Conservation (phyloP, 1,284 basidiomycete genomes). For the Cryptococcus deneoformans region DNA sequence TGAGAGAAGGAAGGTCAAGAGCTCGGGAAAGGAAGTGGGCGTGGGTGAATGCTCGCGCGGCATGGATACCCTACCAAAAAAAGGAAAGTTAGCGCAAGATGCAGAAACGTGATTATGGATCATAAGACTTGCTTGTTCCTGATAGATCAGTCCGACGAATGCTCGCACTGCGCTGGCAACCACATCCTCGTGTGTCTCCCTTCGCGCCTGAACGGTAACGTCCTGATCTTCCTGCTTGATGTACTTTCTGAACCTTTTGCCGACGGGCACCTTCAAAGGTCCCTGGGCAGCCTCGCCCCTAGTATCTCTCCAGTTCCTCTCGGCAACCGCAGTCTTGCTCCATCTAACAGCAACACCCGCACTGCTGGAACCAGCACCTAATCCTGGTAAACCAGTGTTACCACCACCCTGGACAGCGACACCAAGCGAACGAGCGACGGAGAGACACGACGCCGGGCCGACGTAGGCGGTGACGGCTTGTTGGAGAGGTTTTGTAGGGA, state of each 20-base stretch:
- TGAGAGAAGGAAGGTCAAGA: slow-evolving; percentile 73
- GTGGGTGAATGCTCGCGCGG: slow-evolving; percentile 78
- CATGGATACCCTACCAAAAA: slow-evolving; percentile 70
- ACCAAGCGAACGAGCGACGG: slow-evolving; percentile 74
- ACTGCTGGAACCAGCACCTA: slow-evolving; percentile 11
- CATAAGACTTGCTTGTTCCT: slow-evolving; percentile 50
- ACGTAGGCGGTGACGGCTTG: slow-evolving; percentile 88
- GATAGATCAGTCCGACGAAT: slow-evolving; percentile 56
- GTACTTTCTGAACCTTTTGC: slow-evolving; percentile 22
- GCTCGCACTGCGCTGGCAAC: slow-evolving; percentile 52
- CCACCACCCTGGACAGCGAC: slow-evolving; percentile 33
- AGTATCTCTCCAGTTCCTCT: slow-evolving; percentile 50
- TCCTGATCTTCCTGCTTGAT: slow-evolving; percentile 5
- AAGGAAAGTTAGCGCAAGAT: slow-evolving; percentile 8
- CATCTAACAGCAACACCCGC: slow-evolving; percentile 29
- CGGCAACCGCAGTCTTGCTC: slow-evolving; percentile 68
- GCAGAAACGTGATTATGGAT: slow-evolving; percentile 9
- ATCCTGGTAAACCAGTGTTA: slow-evolving; percentile 13
- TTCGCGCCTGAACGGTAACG: not conserved
- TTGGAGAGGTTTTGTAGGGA: slow-evolving; percentile 87
- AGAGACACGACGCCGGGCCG: slow-evolving; percentile 76
- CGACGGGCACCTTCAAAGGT: slow-evolving; percentile 24
- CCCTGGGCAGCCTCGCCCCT: slow-evolving; percentile 6
- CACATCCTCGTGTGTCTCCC: slow-evolving; percentile 41
- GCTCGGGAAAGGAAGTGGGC: slow-evolving; percentile 86